phyloP scores from a whole-genome alignment of 768 basidiomycete genomes.

The Antrodiella citrinella region DNA sequence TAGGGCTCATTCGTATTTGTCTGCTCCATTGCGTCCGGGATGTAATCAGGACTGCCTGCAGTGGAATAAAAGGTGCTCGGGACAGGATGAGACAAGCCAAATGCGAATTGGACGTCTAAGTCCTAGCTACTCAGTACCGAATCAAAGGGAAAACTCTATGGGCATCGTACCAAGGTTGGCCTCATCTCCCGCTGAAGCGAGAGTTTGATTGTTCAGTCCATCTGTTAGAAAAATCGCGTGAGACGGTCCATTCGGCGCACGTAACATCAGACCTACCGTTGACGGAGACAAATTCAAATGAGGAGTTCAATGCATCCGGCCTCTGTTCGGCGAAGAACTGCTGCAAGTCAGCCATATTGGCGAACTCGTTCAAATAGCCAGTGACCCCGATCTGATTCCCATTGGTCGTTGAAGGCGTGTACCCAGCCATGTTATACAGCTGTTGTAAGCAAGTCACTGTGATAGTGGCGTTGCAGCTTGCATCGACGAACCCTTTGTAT shows the following conservation, averaged over 20 bases:
- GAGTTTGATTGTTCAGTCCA: constrained; percentile 50
- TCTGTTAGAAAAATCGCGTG: constrained; percentile 31
- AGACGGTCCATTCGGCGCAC: neutral
- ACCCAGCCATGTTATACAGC: constrained; percentile 25
- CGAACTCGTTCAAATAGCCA: constrained; percentile 26
- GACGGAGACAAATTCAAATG: constrained; percentile 45
- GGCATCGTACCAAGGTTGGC: constrained; percentile 44
- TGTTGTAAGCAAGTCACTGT: constrained; percentile 25
- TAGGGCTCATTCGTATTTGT: constrained; percentile 44
- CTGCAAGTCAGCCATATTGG: constrained; percentile 24
- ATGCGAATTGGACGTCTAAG: constrained; percentile 57
- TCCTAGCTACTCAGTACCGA: too few species aligned
- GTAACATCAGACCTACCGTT: constrained; percentile 32
- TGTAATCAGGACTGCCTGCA: constrained; percentile 51
- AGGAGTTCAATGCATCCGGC: constrained; percentile 28
- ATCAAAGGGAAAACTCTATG: too few species aligned
- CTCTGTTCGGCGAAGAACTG: constrained; percentile 23
- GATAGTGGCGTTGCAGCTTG: constrained; percentile 24
- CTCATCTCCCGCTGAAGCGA: constrained; percentile 47
- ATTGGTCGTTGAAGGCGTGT: constrained; percentile 14
- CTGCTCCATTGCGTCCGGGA: constrained; percentile 33
- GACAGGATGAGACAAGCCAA: constrained; percentile 55
- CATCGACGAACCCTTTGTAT: constrained; percentile 18
- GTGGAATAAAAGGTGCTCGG: constrained; percentile 55
- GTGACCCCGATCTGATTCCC: constrained; percentile 26